phyloP scores from a whole-genome alignment of 768 basidiomycete genomes.

The Agrocybe praecox region DNA sequence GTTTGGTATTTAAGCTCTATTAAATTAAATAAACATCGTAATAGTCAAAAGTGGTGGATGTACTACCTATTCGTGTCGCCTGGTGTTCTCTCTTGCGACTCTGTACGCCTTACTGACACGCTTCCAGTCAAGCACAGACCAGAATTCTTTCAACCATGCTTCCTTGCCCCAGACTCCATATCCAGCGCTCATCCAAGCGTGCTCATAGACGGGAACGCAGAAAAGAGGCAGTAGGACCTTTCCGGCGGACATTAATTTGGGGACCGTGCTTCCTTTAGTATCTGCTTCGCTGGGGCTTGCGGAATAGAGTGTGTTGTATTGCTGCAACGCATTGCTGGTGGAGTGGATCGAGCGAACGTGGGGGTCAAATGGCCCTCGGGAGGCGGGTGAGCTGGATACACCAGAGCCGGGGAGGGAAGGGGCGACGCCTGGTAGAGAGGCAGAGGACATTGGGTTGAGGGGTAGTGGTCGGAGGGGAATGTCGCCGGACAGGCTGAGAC shows the following conservation, averaged over 20 bases:
- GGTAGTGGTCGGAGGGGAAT: conserved; percentile 18
- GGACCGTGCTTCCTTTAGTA: conserved; percentile 11
- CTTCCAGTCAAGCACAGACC: conserved; percentile 81
- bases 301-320: background rate
- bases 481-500: conserved; percentile 18
- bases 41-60: conserved; percentile 1
- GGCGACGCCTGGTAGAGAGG: conserved; percentile 27
- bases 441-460: conserved; percentile 20
- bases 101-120: conserved; percentile 50
- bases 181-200: conserved; percentile 83
- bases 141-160: conserved; percentile 81
- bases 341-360: conserved; percentile 13
- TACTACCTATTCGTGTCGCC: background rate
- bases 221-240: conserved; percentile 72
- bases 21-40: conserved; percentile 1
- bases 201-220: conserved; percentile 80
- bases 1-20: background rate
- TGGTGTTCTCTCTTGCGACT: background rate
- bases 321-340: background rate
- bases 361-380: conserved; percentile 26
- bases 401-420: conserved; percentile 49
- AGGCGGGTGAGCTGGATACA: conserved; percentile 27
- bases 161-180: conserved; percentile 94
- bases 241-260: conserved; percentile 40
- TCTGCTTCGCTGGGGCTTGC: conserved; percentile 9